Conservation (phyloP, 1,284 basidiomycete species). For the Puccinia polysora region DNA sequence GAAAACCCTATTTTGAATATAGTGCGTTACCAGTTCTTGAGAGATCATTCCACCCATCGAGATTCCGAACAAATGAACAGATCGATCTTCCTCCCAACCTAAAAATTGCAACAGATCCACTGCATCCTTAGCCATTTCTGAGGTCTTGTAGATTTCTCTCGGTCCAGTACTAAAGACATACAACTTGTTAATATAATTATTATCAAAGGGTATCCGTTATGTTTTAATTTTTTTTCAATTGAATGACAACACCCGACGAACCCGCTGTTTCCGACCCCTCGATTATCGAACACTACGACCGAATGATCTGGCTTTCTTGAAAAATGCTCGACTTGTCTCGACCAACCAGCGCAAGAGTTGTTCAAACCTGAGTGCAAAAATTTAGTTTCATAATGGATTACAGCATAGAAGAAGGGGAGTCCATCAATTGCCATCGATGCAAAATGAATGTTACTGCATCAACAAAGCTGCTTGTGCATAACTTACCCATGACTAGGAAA, state of each 20-base stretch:
- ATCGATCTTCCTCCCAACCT: slow-evolving; percentile 61
- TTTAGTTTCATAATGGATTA: neutral
- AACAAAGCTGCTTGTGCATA: neutral
- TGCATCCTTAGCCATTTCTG: slow-evolving; percentile 72
- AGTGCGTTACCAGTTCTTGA: slow-evolving; percentile 29
- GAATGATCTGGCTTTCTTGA: slow-evolving; percentile 55
- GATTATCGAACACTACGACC: slow-evolving; percentile 76
- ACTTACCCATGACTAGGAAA: slow-evolving; percentile 26
- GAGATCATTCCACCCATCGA: slow-evolving; percentile 83
- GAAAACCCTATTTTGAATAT: too few relatives aligned
- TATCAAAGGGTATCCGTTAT: too few relatives aligned
- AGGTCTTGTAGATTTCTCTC: slow-evolving; percentile 58
- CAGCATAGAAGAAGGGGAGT: neutral
- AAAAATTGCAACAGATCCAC: slow-evolving; percentile 67
- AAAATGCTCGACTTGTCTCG: slow-evolving; percentile 53
- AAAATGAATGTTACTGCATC: neutral
- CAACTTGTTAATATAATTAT: too few relatives aligned
- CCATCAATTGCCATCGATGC: neutral
- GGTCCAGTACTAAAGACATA: slow-evolving; percentile 15
- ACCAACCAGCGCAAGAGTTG: slow-evolving; percentile 51
- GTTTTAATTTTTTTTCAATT: neutral
- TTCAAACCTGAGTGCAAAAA: slow-evolving; percentile 52
- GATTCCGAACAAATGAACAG: slow-evolving; percentile 71
- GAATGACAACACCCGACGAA: slow-evolving; percentile 41
- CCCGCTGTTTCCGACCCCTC: slow-evolving; percentile 74